Evolutionary conservation across 345 rosid genomes (phyloP), one percentile per base, ranked within the genome.

Genomic region (Populus davidiana): DNA sequence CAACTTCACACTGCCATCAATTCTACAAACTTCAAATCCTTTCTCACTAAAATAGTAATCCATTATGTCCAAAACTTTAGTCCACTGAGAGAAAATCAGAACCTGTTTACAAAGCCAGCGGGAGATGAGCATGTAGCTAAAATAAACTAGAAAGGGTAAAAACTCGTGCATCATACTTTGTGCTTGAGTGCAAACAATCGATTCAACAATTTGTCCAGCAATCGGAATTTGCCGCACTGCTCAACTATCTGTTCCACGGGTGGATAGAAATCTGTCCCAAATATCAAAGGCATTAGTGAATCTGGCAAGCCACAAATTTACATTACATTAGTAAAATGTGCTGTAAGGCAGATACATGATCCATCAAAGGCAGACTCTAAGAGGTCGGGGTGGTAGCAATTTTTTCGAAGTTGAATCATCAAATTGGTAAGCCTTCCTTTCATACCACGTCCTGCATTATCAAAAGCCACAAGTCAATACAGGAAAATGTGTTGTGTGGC

Each of bases 381-480:
- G 77, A 96, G 94, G 83, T 96, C 98, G 5, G 99, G 99, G 84
- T 96, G 99, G 89, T 92, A 91, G 94, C 98, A 96, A 71, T 96
- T 96, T 87, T 96, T 96, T 72, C 97, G 86, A 29, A 96, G 98
- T 83, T 96, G 99, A 75, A 92, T 0, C 87, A 86, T 77, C 78
- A 93, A 72, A 83, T 93, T 93, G 83, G 87, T 92, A 64, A 96
- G 93, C 86, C 85, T 96, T 75, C 94, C 89, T 81, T 84, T 92
- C 81, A 81, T 78, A 63, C 91, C 90, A 31, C 35, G 78, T 38
- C 89, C 94, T 88, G 88, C 75, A 90, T 66, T n/a, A 71, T 73
- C 52, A 38, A 23, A 83, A 69, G 38, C 27, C 20, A 74, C 29
- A 70, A 38, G 25, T 33, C 47, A 69, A 36, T 31, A 67, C 44